Evolutionary conservation across 495 filamentous ascomycete species (phyloP).

Genomic region (Pyrenopolyporus hunteri): DNA sequence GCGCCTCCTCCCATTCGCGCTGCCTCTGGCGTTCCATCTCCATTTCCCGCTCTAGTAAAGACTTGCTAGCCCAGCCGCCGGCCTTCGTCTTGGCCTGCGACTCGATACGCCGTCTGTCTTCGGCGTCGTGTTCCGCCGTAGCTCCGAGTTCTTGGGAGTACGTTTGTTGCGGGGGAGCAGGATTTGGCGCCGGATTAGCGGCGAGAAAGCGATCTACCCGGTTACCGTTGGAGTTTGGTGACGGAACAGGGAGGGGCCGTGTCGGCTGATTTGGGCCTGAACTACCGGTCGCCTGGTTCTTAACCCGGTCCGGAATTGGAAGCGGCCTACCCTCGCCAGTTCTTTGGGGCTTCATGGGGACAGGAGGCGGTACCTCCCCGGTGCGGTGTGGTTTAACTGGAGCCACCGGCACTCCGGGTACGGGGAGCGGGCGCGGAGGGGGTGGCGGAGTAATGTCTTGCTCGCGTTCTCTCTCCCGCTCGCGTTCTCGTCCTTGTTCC

Average conservation of each 20-base stretch:
- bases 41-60: slow-evolving; percentile 92
- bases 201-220: slow-evolving; percentile 54
- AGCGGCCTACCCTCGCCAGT: slow-evolving; percentile 48
- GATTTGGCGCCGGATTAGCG: slow-evolving; percentile 48
- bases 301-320: slow-evolving; percentile 38
- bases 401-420: slow-evolving; percentile 18
- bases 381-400: slow-evolving; percentile 46
- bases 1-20: slow-evolving; percentile 92
- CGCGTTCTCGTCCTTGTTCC: slow-evolving; percentile 46
- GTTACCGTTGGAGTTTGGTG: slow-evolving; percentile 41
- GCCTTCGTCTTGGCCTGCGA: slow-evolving; percentile 73
- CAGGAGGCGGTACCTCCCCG: slow-evolving; percentile 41
- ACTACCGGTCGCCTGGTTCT: slow-evolving; percentile 34
- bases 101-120: slow-evolving; percentile 68
- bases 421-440: slow-evolving; percentile 46
- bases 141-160: slow-evolving; percentile 65
- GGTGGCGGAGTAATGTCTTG: slow-evolving; percentile 47
- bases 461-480: slow-evolving; percentile 35
- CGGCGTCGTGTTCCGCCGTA: slow-evolving; percentile 69
- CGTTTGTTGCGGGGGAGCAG: slow-evolving; percentile 43
- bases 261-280: slow-evolving; percentile 34
- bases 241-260: slow-evolving; percentile 42
- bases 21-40: slow-evolving; percentile 92
- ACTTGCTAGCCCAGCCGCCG: slow-evolving; percentile 78
- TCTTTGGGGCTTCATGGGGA: slow-evolving; percentile 43